Evolutionary conservation across 176 grass and related monocot species (phyloP).

Genomic region (Bolboschoenus planiculmis): DNA sequence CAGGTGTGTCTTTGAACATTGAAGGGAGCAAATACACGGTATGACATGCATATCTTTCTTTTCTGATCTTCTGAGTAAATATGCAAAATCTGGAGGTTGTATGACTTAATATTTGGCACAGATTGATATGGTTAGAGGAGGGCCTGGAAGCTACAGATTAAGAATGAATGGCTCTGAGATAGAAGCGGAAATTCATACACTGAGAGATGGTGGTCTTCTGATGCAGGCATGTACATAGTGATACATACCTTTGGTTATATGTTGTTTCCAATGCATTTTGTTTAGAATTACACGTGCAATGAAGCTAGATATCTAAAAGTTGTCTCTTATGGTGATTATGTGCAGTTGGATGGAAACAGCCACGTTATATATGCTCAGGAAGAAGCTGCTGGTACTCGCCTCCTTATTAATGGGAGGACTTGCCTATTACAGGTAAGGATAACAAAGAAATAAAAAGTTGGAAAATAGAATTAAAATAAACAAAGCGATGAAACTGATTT

Average conservation of each 20-base stretch:
- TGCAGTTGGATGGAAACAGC: conserved; percentile 95
- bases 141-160: conserved; percentile 90
- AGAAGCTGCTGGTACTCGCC: conserved; percentile 95
- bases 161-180: conserved; percentile 82
- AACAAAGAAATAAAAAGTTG: conserved; percentile 15
- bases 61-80: conserved; percentile 13
- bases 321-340: conserved; percentile 18
- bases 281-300: not conserved
- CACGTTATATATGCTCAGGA: conserved; percentile 97
- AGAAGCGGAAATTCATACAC: conserved; percentile 89
- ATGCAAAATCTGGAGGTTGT: conserved; percentile 10
- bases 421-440: conserved; percentile 90
- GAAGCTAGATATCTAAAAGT: not conserved
- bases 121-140: conserved; percentile 81
- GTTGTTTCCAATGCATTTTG: conserved; percentile 12
- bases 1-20: conserved; percentile 82
- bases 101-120: conserved; percentile 28
- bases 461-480: not conserved
- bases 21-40: conserved; percentile 98
- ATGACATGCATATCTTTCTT: conserved; percentile 38
- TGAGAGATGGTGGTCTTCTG: conserved; percentile 89
- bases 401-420: conserved; percentile 99
- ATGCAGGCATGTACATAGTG: conserved; percentile 76
- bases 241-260: not conserved
- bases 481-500: not conserved